Evolutionary conservation across 2,329 filamentous ascomycete species (phyloP), one percentile per base, ranked within the genome.

Genomic region (Lithohypha guttulata): DNA sequence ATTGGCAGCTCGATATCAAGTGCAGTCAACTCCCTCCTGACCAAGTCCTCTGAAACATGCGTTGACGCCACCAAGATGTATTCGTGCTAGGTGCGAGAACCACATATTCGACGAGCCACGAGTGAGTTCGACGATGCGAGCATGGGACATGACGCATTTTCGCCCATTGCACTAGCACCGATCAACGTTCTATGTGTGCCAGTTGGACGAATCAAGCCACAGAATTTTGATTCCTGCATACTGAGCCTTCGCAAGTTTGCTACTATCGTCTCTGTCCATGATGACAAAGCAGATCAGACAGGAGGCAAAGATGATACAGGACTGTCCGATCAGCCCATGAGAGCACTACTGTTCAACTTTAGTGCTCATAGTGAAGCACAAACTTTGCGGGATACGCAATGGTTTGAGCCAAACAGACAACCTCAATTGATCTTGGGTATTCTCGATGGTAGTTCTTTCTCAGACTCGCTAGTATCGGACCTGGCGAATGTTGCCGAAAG

Each of bases 321-420:
- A n/a, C n/a, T n/a, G n/a, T n/a, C n/a, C n/a, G n/a, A n/a, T n/a
- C n/a, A n/a, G n/a, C n/a, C n/a, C n/a, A n/a, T n/a, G n/a, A n/a
- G n/a, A n/a, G n/a, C 95, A 91, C 69, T 82, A 94, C 58, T 73
- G 95, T 46, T 79, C 82, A 42, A 85, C 83, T 44, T 80, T 85
- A 53, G 33, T 19, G 8, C 23, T 15, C 9, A 69, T 81, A 40
- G 81, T 85, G 17, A 84, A 84, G 21, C 84, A 93, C 56, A 68
- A 84, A 29, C 73, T 84, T 14, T 65, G 93, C 34, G 13, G 18
- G 23, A 25, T 19, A 20, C 34, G 27, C 81, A 81, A 25, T 87
- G 91, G 1, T 95, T 95, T 65, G 91, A 98, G 58, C 68, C 89
- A 29, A 93, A 84, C 59, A 75, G 87, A 51, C 84, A 93, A 58